These are phyloP conservation scores for Ogataea naganishii DNA, from an alignment of 805 yeast species.

Conservation along the genomic window DNA sequence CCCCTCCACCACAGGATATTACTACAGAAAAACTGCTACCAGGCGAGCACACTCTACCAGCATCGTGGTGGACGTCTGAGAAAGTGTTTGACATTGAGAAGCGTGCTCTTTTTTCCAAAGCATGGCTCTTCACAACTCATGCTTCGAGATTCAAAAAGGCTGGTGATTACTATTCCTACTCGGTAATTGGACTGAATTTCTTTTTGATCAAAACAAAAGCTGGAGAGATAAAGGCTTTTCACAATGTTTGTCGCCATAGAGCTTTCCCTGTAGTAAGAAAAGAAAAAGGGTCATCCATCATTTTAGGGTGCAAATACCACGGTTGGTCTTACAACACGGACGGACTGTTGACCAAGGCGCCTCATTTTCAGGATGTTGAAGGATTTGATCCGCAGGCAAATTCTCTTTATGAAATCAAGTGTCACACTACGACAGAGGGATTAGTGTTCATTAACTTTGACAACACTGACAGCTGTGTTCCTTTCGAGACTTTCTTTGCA, in stretches of 20 bases:
- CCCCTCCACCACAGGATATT: constrained; percentile 19
- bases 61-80: constrained; percentile 59
- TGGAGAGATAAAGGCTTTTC: constrained; percentile 52
- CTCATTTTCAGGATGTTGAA: constrained; percentile 50
- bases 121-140: constrained; percentile 50
- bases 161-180: constrained; percentile 47
- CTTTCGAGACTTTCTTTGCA: constrained; percentile 43
- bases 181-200: constrained; percentile 44
- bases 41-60: constrained; percentile 48
- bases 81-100: constrained; percentile 51
- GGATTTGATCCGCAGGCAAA: constrained; percentile 50
- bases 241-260: constrained; percentile 57
- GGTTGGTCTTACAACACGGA: constrained; percentile 62
- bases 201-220: constrained; percentile 44
- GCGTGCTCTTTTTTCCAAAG: constrained; percentile 45
- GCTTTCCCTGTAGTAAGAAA: constrained; percentile 56
- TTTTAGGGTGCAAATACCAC: constrained; percentile 54
- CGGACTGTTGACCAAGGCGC: constrained; percentile 51
- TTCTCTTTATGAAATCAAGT: constrained; percentile 44
- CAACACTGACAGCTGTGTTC: constrained; percentile 29
- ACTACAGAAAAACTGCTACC: constrained; percentile 24
- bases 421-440: constrained; percentile 49
- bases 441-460: constrained; percentile 50
- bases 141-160: constrained; percentile 43
- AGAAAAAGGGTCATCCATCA: constrained; percentile 47